Conservation (phyloP, 176 grass and related monocot species). For the Microstegium vimineum region DNA sequence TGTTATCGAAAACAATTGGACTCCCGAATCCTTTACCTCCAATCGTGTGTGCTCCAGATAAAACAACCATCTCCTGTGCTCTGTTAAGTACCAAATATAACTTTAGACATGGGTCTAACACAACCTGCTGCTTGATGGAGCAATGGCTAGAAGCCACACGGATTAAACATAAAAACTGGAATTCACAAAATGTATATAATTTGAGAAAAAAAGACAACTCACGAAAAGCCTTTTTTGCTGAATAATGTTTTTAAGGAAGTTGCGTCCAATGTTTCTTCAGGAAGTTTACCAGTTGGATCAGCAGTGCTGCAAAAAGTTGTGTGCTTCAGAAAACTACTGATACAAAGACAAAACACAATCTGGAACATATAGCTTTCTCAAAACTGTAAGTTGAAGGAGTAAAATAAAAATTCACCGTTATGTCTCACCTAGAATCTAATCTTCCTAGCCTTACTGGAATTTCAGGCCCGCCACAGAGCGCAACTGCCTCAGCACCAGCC, state of each 20-base stretch:
- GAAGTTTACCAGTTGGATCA: slow-evolving; percentile 80
- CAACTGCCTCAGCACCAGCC: slow-evolving; percentile 83
- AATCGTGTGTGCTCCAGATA: slow-evolving; percentile 93
- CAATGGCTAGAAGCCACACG: background rate
- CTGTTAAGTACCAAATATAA: slow-evolving; percentile 32
- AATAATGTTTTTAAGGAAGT: slow-evolving; percentile 65
- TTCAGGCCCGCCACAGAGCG: slow-evolving; percentile 71
- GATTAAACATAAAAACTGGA: background rate
- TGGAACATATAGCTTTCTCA: background rate
- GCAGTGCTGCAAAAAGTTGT: slow-evolving; percentile 40
- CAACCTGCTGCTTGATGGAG: background rate
- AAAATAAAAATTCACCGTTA: slow-evolving; percentile 25
- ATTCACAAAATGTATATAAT: background rate
- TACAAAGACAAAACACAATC: background rate
- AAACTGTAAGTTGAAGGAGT: background rate
- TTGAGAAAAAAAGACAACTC: slow-evolving; percentile 49
- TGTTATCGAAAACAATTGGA: slow-evolving; percentile 66
- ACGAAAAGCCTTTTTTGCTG: slow-evolving; percentile 77
- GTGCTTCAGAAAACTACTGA: slow-evolving; percentile 25
- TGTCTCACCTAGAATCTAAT: slow-evolving; percentile 75
- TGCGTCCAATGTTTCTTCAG: slow-evolving; percentile 82
- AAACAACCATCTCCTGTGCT: slow-evolving; percentile 59
- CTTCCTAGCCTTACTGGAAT: slow-evolving; percentile 79
- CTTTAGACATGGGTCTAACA: background rate
- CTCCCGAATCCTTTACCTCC: slow-evolving; percentile 84